phyloP scores from a whole-genome alignment of 352 stramenopile genomes.

The Globisporangium nagaii region DNA sequence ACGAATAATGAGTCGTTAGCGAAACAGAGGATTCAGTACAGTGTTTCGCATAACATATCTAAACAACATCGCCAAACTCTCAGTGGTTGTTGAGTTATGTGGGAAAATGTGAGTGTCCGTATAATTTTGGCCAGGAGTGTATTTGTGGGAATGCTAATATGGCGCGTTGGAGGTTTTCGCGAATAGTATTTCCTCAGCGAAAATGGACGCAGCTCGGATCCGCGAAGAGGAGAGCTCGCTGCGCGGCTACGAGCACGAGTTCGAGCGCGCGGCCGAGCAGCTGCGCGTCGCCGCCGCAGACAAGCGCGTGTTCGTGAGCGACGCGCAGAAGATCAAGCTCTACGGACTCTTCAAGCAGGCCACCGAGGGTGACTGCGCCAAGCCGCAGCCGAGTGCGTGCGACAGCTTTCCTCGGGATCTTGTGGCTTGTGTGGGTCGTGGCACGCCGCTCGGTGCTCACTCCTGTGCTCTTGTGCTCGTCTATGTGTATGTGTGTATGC shows the following conservation, averaged over 20 bases:
- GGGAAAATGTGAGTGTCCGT: no score
- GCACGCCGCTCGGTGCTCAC: not conserved
- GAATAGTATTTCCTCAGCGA: no score
- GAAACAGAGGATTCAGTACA: no score
- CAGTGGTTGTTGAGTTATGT: no score
- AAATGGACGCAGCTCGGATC: slow-evolving; percentile 4
- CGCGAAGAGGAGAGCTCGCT: slow-evolving; percentile 44
- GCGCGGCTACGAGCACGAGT: slow-evolving; percentile 36
- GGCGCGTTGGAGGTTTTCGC: no score
- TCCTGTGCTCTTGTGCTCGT: not conserved
- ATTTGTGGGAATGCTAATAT: no score
- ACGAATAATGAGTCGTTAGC: no score
- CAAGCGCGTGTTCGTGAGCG: slow-evolving; percentile 28
- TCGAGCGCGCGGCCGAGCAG: slow-evolving; percentile 40
- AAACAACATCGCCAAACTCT: no score
- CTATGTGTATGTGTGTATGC: not conserved
- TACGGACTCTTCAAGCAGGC: slow-evolving; percentile 82
- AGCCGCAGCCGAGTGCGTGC: slow-evolving; percentile 35
- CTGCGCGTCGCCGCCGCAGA: slow-evolving; percentile 24
- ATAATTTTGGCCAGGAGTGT: no score
- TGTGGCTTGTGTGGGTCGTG: not conserved
- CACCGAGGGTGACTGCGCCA: slow-evolving; percentile 54
- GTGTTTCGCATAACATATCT: no score
- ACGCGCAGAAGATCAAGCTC: slow-evolving; percentile 71
- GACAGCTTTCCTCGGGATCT: not conserved